A percentile compares a stretch with the other conserved stretches of the same genome.
Evolutionary conservation across 202 grass and related monocot species (phyloP).

Genomic region (Setaria viridis): DNA sequence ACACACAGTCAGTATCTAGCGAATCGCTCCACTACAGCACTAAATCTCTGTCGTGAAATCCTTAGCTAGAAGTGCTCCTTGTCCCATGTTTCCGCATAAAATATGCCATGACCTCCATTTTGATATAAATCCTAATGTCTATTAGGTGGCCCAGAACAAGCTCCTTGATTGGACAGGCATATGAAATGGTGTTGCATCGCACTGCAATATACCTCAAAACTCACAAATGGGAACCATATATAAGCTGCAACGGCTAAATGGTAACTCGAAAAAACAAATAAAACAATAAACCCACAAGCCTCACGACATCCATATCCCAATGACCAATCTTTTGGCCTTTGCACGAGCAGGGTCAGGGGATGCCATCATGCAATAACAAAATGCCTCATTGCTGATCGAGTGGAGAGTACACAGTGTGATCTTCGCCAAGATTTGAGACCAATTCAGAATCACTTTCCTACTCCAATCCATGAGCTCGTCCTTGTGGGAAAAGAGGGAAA

Average conservation of each 20-base stretch:
- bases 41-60: neutral
- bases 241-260: neutral
- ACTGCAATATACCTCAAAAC: conserved; percentile 10
- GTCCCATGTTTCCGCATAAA: conserved; percentile 12
- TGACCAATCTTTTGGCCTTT: conserved; percentile 30
- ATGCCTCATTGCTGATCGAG: conserved; percentile 36
- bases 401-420: conserved; percentile 68
- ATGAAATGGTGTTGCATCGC: neutral
- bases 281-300: conserved; percentile 15
- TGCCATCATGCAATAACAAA: conserved; percentile 55
- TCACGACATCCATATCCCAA: conserved; percentile 27
- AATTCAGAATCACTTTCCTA: conserved; percentile 55
- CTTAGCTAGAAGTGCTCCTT: neutral
- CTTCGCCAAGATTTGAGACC: conserved; percentile 60
- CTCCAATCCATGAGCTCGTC: conserved; percentile 50
- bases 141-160: conserved; percentile 29
- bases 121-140: conserved; percentile 12
- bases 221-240: conserved; percentile 13
- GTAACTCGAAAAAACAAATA: conserved; percentile 10
- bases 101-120: conserved; percentile 14
- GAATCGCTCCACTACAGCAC: conserved; percentile 16
- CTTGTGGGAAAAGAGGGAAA: conserved; percentile 38
- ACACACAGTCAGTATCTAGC: conserved; percentile 19
- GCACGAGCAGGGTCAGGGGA: conserved; percentile 13
- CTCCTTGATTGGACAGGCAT: conserved; percentile 5